Evolutionary conservation across 225 moss, liverwort and hornwort species (phyloP), one percentile per base, ranked within the genome.

Genomic region (Physcomitrellopsis africana): DNA sequence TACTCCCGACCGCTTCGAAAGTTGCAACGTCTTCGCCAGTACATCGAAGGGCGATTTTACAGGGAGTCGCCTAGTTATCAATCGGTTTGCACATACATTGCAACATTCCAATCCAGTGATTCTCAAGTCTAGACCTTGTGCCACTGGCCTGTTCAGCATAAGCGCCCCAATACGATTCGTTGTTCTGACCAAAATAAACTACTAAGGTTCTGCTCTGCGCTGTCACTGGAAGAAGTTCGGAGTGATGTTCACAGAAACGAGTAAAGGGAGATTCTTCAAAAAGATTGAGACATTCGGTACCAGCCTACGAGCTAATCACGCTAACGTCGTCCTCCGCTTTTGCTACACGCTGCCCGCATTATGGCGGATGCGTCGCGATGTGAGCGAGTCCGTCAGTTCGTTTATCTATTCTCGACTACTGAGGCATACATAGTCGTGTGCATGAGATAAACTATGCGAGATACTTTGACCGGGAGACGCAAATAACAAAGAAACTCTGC

Each of bases 221-320:
- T 68, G 17, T 42, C n/a, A 49, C 41, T 68, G 46, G 46, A 66
- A 16, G 60, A 44, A 27, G 18, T 54, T 16, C 37, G 59, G 56
- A 69, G 60, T 22, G 37, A 16, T 22, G 51, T 41, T 52, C 5
- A 51, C 48, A 60, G 59, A 9, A 49, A 56, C 27, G 18, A 68
- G 23, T 47, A 59, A 51, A 22, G 47, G 43, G 15, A 44, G 60
- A 69, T 29, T 60, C 51, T 29, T 26, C 48, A 60, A 23, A 37
- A 52, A 63, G 65, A 27, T 54, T 10, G 68, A 51, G 60, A 68
- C 37, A 76, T 23, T 62, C 57, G 5, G 12, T 32, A 69, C 56
- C 65, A 60, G 59, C 11, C 59, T 44, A 61, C 44, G 27, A 68
- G 27, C 73, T 73, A 59, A 79, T 51, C 67, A 60, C 69, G 49